These are phyloP conservation scores for Euphorbia schlechtendalii DNA, from an alignment of 441 rosid species.

Conservation along the genomic window DNA sequence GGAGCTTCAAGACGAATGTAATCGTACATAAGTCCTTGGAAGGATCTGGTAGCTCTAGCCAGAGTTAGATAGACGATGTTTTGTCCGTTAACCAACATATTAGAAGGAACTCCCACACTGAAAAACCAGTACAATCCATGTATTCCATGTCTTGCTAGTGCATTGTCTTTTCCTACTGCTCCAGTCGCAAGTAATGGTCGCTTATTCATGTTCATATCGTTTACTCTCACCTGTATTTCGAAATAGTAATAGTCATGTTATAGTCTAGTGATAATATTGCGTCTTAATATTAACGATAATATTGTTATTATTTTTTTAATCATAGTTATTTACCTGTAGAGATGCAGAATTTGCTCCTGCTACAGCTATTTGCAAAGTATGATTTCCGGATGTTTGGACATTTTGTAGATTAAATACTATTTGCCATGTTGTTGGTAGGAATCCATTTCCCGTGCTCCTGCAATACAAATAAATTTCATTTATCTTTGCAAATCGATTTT, in stretches of 20 bases:
- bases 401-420: slow-evolving; percentile 39
- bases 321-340: slow-evolving; percentile 50
- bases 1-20: slow-evolving; percentile 79
- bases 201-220: background rate
- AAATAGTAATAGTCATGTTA: too few relatives aligned
- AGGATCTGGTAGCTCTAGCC: slow-evolving; percentile 47
- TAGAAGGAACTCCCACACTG: slow-evolving; percentile 24
- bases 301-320: too few relatives aligned
- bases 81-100: slow-evolving; percentile 18
- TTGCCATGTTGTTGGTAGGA: slow-evolving; percentile 55
- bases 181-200: slow-evolving; percentile 43
- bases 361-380: slow-evolving; percentile 59
- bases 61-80: slow-evolving; percentile 64
- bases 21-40: slow-evolving; percentile 75
- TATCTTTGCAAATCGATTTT: background rate
- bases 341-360: slow-evolving; percentile 48
- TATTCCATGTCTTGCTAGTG: slow-evolving; percentile 56
- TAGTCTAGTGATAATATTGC: too few relatives aligned
- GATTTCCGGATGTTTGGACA: slow-evolving; percentile 24
- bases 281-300: too few relatives aligned
- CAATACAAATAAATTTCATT: background rate
- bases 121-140: slow-evolving; percentile 45
- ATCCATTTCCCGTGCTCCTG: slow-evolving; percentile 18
- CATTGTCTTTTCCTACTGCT: slow-evolving; percentile 44
- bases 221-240: slow-evolving; percentile 12